Evolutionary conservation across 495 filamentous ascomycete genomes (phyloP).

Genomic region (Mytilinidion resinicola): DNA sequence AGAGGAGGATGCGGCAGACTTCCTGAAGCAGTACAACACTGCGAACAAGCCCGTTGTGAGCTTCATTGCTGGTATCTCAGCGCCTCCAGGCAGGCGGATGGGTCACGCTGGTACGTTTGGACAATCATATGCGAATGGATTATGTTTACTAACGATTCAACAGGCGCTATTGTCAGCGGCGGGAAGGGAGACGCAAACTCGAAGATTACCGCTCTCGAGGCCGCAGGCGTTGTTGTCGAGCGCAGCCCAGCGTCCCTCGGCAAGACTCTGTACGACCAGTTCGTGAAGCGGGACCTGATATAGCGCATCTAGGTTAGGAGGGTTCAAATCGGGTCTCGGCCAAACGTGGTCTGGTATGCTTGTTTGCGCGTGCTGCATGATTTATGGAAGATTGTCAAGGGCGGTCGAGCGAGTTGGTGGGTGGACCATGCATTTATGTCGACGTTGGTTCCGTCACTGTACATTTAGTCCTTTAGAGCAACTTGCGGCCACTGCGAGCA

Average conservation of each 20-base stretch:
- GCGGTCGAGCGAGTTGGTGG: neutral
- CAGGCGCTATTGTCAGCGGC: slow-evolving; percentile 86
- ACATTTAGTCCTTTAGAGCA: slow-evolving; percentile 32
- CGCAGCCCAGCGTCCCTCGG: slow-evolving; percentile 85
- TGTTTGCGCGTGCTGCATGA: too few relatives aligned
- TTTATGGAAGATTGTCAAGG: neutral
- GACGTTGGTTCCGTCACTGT: slow-evolving; percentile 10
- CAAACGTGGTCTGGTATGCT: too few relatives aligned
- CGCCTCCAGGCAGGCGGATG: slow-evolving; percentile 93
- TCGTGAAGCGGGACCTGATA: slow-evolving; percentile 91
- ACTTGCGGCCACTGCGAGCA: slow-evolving; percentile 1
- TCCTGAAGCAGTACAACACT: slow-evolving; percentile 84
- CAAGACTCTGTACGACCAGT: slow-evolving; percentile 88
- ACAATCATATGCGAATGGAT: neutral
- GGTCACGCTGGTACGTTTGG: slow-evolving; percentile 71
- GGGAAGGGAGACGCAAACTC: slow-evolving; percentile 96
- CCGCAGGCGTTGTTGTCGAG: slow-evolving; percentile 92
- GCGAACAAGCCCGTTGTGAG: slow-evolving; percentile 91
- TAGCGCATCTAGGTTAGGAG: slow-evolving; percentile 37
- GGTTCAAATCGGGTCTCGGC: too few relatives aligned
- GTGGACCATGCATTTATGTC: slow-evolving; percentile 2
- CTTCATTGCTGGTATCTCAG: slow-evolving; percentile 98
- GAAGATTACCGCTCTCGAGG: slow-evolving; percentile 91
- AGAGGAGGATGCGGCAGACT: slow-evolving; percentile 96
- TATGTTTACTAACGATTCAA: slow-evolving; percentile 12